Conservation (phyloP, 306 rosid genomes). For the Inga laurina region DNA sequence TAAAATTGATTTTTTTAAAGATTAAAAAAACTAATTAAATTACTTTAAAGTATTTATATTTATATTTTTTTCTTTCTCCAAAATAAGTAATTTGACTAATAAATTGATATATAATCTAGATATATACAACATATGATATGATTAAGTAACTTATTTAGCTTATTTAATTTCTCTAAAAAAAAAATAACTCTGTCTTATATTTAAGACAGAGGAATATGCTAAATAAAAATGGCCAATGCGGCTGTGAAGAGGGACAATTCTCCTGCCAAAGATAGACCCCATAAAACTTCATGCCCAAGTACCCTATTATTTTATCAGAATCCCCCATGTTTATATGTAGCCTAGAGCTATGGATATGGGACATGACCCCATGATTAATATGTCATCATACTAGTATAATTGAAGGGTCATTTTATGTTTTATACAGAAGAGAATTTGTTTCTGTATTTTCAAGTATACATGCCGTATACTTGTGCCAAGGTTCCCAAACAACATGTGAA, state of each 20-base stretch:
- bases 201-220: no score
- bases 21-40: no score
- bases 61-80: no score
- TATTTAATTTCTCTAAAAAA: no score
- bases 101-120: no score
- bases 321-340: neutral
- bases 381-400: neutral
- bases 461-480: neutral
- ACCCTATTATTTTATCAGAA: neutral
- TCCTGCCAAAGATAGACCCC: slow-evolving; percentile 34
- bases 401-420: neutral
- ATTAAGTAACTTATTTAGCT: no score
- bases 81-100: no score
- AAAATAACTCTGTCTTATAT: no score
- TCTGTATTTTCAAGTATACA: neutral
- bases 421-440: neutral
- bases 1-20: no score
- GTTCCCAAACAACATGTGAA: neutral
- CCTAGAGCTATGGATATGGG: neutral
- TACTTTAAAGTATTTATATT: no score
- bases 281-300: slow-evolving; percentile 19
- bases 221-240: slow-evolving; percentile 22
- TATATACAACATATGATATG: no score
- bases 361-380: neutral
- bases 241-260: neutral